Evolutionary conservation across 2,329 filamentous ascomycete genomes (phyloP), one percentile per base, ranked within the genome.

Genomic region (Apiospora malaysiana): DNA sequence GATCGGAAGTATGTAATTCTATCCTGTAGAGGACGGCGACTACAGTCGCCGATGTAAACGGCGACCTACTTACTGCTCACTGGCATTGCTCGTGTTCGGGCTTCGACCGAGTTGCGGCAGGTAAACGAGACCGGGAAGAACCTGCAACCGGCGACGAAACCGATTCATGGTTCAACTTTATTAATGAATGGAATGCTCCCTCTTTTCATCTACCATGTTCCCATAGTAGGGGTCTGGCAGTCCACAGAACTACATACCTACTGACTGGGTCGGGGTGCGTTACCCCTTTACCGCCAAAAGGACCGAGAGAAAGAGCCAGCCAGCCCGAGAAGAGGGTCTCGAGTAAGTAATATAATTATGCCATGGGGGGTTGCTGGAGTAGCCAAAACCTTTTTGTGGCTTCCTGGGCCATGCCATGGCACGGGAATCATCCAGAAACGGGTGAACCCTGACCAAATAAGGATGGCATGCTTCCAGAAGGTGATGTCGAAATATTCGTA

Each of bases 391-490:
- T 59, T 59, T n/a, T 59, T 59, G 16, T 10, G 3, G 32, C 32
- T 32, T 32, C 3, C 32, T 18, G 27, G 27, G 16, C 25, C 4
- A 27, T 59, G 40, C 40, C 12, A 2, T 9, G 8, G 4, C 8
- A 14, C 8, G 51, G 51, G 51, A 59, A 59, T 47, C 8, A 47
- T 2, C n/a, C 9, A n/a, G 18, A 47, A 7, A 8, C 9, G 21
- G 2, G 23, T 18, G 25, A 27, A 37, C 18, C 27, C 27, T 59
- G 51, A 21, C 51, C 32, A 32, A 18, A 3, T 37, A 21, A 27
- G 32, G 51, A 59, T n/a, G 51, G 27, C 27, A 59, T 37, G 51
- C 51, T 59, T 59, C 51, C 27, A 59, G 51, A 59, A 59, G 51
- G 51, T 12, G 27, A 14, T 32, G n/a, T 37, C 51, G 27, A 59